These are phyloP conservation scores for Waitea zeae DNA, from an alignment of 1,284 basidiomycete species.

Conservation along the genomic window DNA sequence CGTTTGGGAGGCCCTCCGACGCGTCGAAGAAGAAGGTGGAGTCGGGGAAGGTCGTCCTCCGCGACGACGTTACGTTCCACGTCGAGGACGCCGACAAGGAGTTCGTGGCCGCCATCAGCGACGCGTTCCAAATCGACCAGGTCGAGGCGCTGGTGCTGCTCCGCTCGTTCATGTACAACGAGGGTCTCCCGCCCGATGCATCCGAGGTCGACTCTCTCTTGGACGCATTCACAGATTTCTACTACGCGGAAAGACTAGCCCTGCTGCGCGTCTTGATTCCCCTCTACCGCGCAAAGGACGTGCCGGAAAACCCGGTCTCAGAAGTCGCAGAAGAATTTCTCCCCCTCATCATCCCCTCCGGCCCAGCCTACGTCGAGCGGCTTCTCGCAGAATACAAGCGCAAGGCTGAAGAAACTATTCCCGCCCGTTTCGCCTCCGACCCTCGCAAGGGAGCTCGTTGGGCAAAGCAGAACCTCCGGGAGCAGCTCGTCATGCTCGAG, in stretches of 20 bases:
- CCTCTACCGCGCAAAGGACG: slow-evolving; percentile 42
- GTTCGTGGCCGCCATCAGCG: slow-evolving; percentile 50
- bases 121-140: slow-evolving; percentile 58
- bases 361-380: slow-evolving; percentile 31
- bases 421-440: slow-evolving; percentile 29
- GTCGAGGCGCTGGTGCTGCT: slow-evolving; percentile 55
- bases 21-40: slow-evolving; percentile 50
- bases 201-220: slow-evolving; percentile 42
- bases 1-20: slow-evolving; percentile 50
- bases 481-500: slow-evolving; percentile 70
- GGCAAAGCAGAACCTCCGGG: slow-evolving; percentile 65
- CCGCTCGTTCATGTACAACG: slow-evolving; percentile 65
- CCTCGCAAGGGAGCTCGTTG: slow-evolving; percentile 48
- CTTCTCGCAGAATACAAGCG: slow-evolving; percentile 40
- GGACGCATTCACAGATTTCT: slow-evolving; percentile 62
- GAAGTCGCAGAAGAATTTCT: slow-evolving; percentile 35
- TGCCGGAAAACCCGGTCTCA: slow-evolving; percentile 33
- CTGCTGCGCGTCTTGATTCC: slow-evolving; percentile 45
- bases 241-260: slow-evolving; percentile 62
- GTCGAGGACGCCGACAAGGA: slow-evolving; percentile 55
- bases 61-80: slow-evolving; percentile 40
- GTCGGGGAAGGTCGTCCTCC: slow-evolving; percentile 42
- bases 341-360: slow-evolving; percentile 43
- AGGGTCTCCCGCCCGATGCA: slow-evolving; percentile 41
- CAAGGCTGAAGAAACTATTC: slow-evolving; percentile 36